Base-by-base conservation (phyloP, 2,329 filamentous ascomycete species). In the Aspergillus tanneri region DNA sequence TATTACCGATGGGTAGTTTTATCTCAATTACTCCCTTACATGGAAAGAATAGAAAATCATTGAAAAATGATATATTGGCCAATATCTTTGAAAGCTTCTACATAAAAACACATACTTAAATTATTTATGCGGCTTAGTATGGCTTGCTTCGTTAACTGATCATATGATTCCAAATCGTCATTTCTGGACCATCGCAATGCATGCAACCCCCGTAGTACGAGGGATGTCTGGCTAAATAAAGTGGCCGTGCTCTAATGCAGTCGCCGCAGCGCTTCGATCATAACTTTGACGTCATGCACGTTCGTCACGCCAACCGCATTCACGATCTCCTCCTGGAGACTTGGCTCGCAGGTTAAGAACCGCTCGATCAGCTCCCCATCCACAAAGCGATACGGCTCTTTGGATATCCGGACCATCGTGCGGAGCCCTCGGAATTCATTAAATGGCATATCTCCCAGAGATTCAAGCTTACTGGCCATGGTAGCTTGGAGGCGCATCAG, bases 291-390 rank as follows among this genome's bases (percentile, higher is more conserved):
- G 81, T 53, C 46, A 75, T 86, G 55, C 78, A 77, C 40, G 74
- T 83, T 66, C 74, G 83, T 41, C 71, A 66, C 57, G 72, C 73
- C 69, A 47, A 82, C 57, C 1, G 76, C 75, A 16, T 72, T 63
- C 6, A 80, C 72, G 47, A 82, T 77, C 57, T 75, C 73, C 51
- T 74, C 71, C 62, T 85, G 82, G 50, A 78, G 59, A 4, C 75
- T 73, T 46, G 85, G 82, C 37, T 80, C 76, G 54, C 88, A 74
- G 54, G 90, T 85, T 56, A 97, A 69, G 64, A 96, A 96, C 43
- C 82, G 72, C 71, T 97, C 92, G 10, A 99, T 77, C 60, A 97
- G 76, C 66, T 96, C 92, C 0, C 92, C 93, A 62, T 99, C 93
- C 10, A 99, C 82, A 61, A 97, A 97, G 1, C 92, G 80, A 62